A percentile compares a stretch with the other conserved stretches of the same genome.
Conservation (phyloP, 2,329 filamentous ascomycete species). For the Apiospora arundinis region DNA sequence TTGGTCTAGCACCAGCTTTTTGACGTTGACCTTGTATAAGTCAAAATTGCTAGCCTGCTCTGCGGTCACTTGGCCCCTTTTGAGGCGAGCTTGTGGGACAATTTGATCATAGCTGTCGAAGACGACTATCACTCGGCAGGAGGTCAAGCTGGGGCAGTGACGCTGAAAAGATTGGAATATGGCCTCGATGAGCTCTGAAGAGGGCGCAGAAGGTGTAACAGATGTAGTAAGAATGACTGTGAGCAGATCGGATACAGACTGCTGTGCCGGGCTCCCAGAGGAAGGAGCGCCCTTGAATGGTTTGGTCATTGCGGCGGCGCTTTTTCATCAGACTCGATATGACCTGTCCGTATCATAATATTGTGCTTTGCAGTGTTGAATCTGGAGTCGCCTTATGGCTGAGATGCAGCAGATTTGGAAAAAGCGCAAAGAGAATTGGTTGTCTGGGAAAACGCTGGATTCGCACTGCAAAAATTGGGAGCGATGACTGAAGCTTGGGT, state of each 20-base stretch:
- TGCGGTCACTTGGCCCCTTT: slow-evolving; percentile 58
- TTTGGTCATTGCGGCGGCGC: not conserved
- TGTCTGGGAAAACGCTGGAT: not conserved
- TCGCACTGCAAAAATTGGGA: not conserved
- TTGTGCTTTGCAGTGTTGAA: not conserved
- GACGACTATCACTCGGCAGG: slow-evolving; percentile 56
- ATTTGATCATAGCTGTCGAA: slow-evolving; percentile 60
- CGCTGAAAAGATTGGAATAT: slow-evolving; percentile 52
- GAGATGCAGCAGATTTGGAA: not conserved
- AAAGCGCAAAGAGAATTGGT: not conserved
- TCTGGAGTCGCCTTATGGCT: not conserved
- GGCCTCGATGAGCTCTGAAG: slow-evolving; percentile 55
- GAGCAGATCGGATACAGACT: slow-evolving; percentile 31
- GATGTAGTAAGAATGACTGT: slow-evolving; percentile 61
- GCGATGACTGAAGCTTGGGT: not conserved
- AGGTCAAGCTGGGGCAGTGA: slow-evolving; percentile 48
- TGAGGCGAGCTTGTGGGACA: slow-evolving; percentile 50
- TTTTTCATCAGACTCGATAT: not conserved
- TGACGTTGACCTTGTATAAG: slow-evolving; percentile 56
- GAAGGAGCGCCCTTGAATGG: not conserved
- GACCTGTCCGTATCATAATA: not conserved
- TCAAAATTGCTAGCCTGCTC: slow-evolving; percentile 50
- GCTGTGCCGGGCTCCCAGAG: not conserved
- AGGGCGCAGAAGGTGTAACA: slow-evolving; percentile 59
- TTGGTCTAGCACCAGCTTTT: slow-evolving; percentile 45